phyloP scores from a whole-genome alignment of 2,329 filamentous ascomycete species.

The Chaetomium globosum region DNA sequence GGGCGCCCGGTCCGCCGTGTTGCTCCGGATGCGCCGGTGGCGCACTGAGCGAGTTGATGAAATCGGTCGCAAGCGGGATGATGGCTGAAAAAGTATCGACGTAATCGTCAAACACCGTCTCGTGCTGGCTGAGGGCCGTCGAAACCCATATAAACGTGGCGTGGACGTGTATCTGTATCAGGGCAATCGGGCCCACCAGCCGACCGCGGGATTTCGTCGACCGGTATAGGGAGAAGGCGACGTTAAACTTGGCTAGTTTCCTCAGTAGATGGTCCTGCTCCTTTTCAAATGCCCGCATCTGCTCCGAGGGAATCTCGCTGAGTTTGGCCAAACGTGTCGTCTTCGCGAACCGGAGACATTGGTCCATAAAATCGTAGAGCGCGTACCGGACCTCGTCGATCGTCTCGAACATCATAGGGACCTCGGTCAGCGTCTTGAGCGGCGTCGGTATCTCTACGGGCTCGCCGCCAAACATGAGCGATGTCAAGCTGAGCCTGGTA shows the following conservation, averaged over 20 bases:
- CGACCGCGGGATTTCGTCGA: conserved; percentile 33
- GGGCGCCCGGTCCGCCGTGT: conserved; percentile 13
- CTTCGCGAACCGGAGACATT: conserved; percentile 45
- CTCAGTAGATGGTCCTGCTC: conserved; percentile 43
- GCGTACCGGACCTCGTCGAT: conserved; percentile 39
- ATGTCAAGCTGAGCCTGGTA: conserved; percentile 47
- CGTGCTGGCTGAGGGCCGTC: conserved; percentile 39
- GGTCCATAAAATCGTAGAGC: conserved; percentile 48
- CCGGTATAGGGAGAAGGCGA: conserved; percentile 41
- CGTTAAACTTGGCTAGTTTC: conserved; percentile 40
- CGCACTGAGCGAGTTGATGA: conserved; percentile 34
- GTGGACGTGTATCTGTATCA: conserved; percentile 46
- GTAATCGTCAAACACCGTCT: conserved; percentile 45
- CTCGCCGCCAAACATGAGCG: conserved; percentile 46
- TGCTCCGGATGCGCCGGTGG: conserved; percentile 18
- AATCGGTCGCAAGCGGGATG: conserved; percentile 42
- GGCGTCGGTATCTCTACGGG: conserved; percentile 44
- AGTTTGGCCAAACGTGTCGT: conserved; percentile 38
- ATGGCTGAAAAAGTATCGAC: conserved; percentile 44
- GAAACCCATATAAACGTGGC: conserved; percentile 43
- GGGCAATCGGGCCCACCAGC: conserved; percentile 32
- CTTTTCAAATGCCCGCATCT: conserved; percentile 37
- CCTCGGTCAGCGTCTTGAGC: conserved; percentile 40
- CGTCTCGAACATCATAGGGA: conserved; percentile 44
- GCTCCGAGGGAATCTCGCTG: conserved; percentile 36